Conservation (phyloP, 345 rosid species). For the Dimocarpus longan region DNA sequence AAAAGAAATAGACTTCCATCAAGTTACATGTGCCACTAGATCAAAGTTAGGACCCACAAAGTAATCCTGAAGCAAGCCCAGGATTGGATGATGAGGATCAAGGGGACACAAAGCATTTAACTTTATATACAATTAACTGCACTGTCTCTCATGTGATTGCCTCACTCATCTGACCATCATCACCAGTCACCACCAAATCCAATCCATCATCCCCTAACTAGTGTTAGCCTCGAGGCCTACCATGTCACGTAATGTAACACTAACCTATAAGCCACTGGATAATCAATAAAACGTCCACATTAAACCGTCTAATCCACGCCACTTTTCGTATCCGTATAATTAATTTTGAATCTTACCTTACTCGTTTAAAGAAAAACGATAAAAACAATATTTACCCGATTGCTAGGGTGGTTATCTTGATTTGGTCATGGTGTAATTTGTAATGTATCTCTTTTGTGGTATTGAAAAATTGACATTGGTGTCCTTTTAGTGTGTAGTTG, state of each 20-base stretch:
- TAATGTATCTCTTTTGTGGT: too few relatives aligned
- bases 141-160: neutral
- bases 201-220: neutral
- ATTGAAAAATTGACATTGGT: too few relatives aligned
- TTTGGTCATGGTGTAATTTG: too few relatives aligned
- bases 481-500: too few relatives aligned
- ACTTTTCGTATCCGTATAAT: too few relatives aligned
- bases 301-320: neutral
- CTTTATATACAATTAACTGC: neutral
- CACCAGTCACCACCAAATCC: neutral
- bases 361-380: too few relatives aligned
- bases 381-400: too few relatives aligned
- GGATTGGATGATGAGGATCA: conserved; percentile 14
- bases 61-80: neutral
- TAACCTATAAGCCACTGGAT: neutral
- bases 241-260: neutral
- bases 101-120: neutral
- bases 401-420: too few relatives aligned
- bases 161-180: neutral
- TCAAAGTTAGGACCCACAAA: neutral
- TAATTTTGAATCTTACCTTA: neutral
- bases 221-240: conserved; percentile 19
- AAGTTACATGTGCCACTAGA: neutral
- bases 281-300: neutral
- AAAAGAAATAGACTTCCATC: conserved; percentile 9